Conservation (phyloP, 2,329 filamentous ascomycete genomes). For the Neocatenulostroma microsporum region DNA sequence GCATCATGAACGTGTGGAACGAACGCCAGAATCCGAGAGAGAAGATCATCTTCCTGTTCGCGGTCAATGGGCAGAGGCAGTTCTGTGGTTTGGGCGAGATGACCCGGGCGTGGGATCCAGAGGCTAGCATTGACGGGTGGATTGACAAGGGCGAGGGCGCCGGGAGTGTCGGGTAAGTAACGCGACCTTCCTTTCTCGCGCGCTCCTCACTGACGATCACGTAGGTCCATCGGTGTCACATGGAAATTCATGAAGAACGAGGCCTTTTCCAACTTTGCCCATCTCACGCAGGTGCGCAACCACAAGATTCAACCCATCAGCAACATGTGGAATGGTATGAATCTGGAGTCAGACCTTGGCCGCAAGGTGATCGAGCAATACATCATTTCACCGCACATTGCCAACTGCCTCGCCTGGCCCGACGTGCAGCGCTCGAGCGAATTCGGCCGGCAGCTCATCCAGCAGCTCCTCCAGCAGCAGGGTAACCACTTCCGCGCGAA, state of each 20-base stretch:
- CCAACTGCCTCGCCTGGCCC: conserved; percentile 11
- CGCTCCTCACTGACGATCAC: conserved; percentile 3
- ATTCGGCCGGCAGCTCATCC: neutral
- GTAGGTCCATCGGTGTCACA: conserved; percentile 21
- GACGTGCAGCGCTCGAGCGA: neutral
- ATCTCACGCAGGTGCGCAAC: conserved; percentile 19
- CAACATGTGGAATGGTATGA: conserved; percentile 31
- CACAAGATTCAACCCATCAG: conserved; percentile 18
- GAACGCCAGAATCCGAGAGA: conserved; percentile 12
- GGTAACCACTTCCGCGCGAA: neutral
- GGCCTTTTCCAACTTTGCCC: conserved; percentile 18
- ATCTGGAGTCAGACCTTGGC: conserved; percentile 19
- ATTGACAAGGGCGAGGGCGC: conserved; percentile 10
- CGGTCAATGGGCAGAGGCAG: conserved; percentile 22
- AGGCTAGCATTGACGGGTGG: conserved; percentile 17
- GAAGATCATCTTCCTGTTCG: conserved; percentile 25
- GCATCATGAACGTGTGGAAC: conserved; percentile 22
- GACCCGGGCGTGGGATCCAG: conserved; percentile 16
- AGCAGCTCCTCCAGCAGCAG: neutral
- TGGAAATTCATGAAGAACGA: conserved; percentile 27
- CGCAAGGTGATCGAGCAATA: conserved; percentile 22
- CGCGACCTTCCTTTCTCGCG: neutral
- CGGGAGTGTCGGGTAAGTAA: conserved; percentile 12
- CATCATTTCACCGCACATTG: conserved; percentile 15
- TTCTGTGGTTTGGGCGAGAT: conserved; percentile 28